Evolutionary conservation across 176 grass and related monocot species (phyloP).

Genomic region (Rhynchospora breviuscula): DNA sequence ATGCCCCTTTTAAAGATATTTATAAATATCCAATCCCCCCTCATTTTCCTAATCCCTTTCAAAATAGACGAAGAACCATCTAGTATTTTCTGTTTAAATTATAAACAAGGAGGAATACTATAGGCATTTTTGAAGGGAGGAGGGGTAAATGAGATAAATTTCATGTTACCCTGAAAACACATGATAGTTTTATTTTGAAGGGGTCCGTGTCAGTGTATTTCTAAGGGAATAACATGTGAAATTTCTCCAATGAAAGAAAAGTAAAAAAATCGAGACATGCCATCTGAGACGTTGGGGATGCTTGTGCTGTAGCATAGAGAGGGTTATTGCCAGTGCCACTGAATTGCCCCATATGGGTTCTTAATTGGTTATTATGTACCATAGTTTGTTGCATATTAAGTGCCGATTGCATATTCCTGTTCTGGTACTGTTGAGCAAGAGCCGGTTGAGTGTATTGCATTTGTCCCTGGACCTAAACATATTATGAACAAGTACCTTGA

Average conservation of each 20-base stretch:
- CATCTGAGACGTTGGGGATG: slow-evolving; percentile 94
- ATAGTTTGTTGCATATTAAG: slow-evolving; percentile 68
- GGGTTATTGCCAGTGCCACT: slow-evolving; percentile 67
- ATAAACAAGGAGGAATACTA: background rate
- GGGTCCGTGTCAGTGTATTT: background rate
- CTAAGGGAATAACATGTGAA: background rate
- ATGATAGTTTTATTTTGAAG: background rate
- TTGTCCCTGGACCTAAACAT: slow-evolving; percentile 62
- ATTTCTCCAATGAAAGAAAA: background rate
- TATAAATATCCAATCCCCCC: background rate
- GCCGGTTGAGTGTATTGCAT: slow-evolving; percentile 72
- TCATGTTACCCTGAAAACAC: background rate
- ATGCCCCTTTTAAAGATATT: background rate
- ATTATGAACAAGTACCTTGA: slow-evolving; percentile 21
- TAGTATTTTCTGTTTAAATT: background rate
- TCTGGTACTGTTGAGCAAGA: slow-evolving; percentile 84
- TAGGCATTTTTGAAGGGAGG: slow-evolving; percentile 12
- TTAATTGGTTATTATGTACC: slow-evolving; percentile 69
- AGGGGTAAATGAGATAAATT: background rate
- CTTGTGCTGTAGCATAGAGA: slow-evolving; percentile 74
- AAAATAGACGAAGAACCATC: background rate
- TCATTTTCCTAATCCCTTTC: background rate
- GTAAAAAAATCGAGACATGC: slow-evolving; percentile 9
- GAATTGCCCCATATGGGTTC: slow-evolving; percentile 78
- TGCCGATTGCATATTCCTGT: slow-evolving; percentile 57